Base-by-base conservation (phyloP, 352 stramenopile genomes). In the Phytophthora boehmeriae region DNA sequence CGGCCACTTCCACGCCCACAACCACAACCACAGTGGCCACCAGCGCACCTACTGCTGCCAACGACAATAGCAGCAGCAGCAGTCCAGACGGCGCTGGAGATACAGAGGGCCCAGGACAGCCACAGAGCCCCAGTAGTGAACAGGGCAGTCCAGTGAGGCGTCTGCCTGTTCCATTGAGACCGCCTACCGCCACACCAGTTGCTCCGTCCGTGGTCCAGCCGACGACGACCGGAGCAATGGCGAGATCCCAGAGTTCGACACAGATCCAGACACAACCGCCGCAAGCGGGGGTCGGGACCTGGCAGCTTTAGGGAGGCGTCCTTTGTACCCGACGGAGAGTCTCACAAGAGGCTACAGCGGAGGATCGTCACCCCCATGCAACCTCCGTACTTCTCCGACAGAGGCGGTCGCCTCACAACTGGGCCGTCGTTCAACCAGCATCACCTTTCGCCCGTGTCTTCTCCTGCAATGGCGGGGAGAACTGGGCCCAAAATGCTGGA, bases 141-240 rank as follows among this genome's bases (percentile, higher is more conserved):
- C 43, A 46, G 22, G 72, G 27, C 28, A 81, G 73, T 42, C 78
- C 74, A n/a, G 54, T 81, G 59, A 61, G 59, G 0, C 75, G 74
- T 5, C 59, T 83, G 8, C 76, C 74, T 19, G 35, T 72, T 4
- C 73, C 86, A 48, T 28, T 83, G 52, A 71, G 62, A 1, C 50
- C 63, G 4, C 64, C 68, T 4, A 20, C 54, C 6, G 36, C 36
- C 1, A 16, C 59, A 0, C 17, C 51, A 6, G 41, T 22, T 8
- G 10, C 45, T 2, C 16, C 3, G 19, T 14, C 8, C 1, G 13
- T 16, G 20, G 51, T 27, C 44, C n/a, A 54, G 22, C 22, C 48
- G 36, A 49, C 46, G 23, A 59, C 42, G 16, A 55, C 44, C 17
- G 8, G 1, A 43, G 11, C 9, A n/a, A n/a, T n/a, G 13, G 47